Evolutionary conservation across 139 green algal species (phyloP), one percentile per base, ranked within the genome.

Genomic region (Chlorella sorokiniana): DNA sequence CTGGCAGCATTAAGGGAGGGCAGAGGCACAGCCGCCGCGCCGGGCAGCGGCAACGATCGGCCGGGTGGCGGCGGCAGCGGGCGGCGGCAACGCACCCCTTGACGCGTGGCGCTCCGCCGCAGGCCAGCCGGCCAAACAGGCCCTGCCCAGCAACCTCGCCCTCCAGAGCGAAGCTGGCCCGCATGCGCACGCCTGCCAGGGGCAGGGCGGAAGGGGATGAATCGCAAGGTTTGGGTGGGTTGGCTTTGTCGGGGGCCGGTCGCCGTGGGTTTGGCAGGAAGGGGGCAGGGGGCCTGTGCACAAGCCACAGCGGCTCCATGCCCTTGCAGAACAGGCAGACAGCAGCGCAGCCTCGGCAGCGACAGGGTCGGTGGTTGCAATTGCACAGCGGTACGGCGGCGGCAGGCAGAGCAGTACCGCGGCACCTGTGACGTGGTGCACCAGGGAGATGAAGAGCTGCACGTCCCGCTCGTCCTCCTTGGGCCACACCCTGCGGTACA

Each of bases 391-490:
- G 11, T 9, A 40, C 38, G 35, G 67, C 31, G 67, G 23, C 40
- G 25, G 27, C 23, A 22, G 16, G 23, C 22, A 41, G 33, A 59
- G 52, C 27, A 27, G 37, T 9, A 20, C 4, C 6, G 25, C 22
- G 29, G 48, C 64, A 83, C 77, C 84, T 11, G 78, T 88, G 44
- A 85, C 70, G 48, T 85, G 84, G 70, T 82, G 71, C 18, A 82
- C 72, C 35, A 88, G 69, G 7, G 31, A 72, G 20, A 62, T 54
- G 51, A 83, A 85, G 7, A 76, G n/a, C 29, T 74, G 74, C 4
- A 88, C 84, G 14, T 77, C 40, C 4, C 63, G 18, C 51, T 86
- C 71, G 31, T 86, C 79, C 23, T 83, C 31, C 65, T 88, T 84
- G 1, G 72, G 81, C 81, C 72, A 85, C 33, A 71, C 35, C 42